Conservation (phyloP, 495 filamentous ascomycete species). For the Tetracladium setigerum region DNA sequence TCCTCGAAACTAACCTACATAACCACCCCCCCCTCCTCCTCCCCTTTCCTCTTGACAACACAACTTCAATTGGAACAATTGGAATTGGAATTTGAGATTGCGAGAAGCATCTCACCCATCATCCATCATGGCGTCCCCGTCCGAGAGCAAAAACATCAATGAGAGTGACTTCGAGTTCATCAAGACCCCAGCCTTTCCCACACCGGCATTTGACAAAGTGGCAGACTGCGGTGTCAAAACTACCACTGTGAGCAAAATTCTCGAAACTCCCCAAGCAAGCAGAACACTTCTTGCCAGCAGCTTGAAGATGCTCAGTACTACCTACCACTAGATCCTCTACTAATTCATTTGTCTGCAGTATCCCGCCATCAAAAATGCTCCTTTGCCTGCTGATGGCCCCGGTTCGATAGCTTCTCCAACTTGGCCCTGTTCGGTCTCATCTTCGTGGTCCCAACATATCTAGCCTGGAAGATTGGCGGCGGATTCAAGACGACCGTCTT, state of each 20-base stretch:
- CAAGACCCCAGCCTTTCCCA: conserved; percentile 61
- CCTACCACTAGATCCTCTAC: conserved; percentile 11
- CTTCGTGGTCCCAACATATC: conserved; percentile 52
- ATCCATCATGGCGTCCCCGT: conserved; percentile 20
- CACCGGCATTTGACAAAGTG: conserved; percentile 46
- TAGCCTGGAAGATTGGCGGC: conserved; percentile 61
- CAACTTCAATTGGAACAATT: conserved; percentile 8
- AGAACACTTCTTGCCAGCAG: not conserved
- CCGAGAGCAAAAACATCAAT: conserved; percentile 21
- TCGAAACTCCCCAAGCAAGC: not conserved
- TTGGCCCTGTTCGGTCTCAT: conserved; percentile 49
- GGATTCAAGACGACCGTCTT: conserved; percentile 67
- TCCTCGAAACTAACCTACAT: no score
- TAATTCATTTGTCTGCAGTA: conserved; percentile 44
- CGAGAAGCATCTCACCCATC: not conserved
- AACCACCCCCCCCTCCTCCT: no score
- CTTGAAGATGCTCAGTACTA: not conserved
- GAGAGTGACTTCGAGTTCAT: conserved; percentile 66
- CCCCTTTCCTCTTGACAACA: not conserved
- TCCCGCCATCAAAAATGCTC: conserved; percentile 71
- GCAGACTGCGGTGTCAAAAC: conserved; percentile 67
- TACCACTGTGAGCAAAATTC: conserved; percentile 51
- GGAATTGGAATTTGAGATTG: no score
- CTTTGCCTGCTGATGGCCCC: conserved; percentile 68
- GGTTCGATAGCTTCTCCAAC: conserved; percentile 68